Conservation (phyloP, 2,329 filamentous ascomycete species). For the Metarhizium anisopliae region DNA sequence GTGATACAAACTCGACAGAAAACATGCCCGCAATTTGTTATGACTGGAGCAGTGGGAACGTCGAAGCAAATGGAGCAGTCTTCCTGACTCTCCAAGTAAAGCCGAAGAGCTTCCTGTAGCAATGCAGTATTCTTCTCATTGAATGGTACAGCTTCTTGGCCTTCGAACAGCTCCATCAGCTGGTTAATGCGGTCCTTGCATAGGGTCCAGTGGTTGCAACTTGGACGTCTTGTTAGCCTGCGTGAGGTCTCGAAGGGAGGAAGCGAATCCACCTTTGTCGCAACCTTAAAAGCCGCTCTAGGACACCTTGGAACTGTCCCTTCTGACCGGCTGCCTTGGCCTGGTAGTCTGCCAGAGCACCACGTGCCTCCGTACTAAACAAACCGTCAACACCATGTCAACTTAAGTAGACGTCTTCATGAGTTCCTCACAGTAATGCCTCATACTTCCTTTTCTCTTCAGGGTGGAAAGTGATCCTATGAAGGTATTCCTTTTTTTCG, state of each 20-base stretch:
- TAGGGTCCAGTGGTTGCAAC: conserved; percentile 81
- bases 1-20: conserved; percentile 70
- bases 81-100: conserved; percentile 72
- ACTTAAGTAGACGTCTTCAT: background rate
- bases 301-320: conserved; percentile 61
- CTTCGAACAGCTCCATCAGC: conserved; percentile 61
- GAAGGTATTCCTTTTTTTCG: conserved; percentile 66
- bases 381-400: conserved; percentile 12
- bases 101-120: conserved; percentile 64
- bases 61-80: conserved; percentile 80
- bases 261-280: conserved; percentile 53
- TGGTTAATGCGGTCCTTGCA: conserved; percentile 65
- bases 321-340: conserved; percentile 31
- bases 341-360: conserved; percentile 55
- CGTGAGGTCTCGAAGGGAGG: background rate
- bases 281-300: conserved; percentile 74
- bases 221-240: conserved; percentile 12
- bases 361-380: conserved; percentile 60
- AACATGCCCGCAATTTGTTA: conserved; percentile 75
- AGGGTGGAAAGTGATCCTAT: conserved; percentile 62
- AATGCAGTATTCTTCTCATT: conserved; percentile 63
- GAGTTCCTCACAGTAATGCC: conserved; percentile 49
- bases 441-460: conserved; percentile 74
- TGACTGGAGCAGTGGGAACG: conserved; percentile 60
- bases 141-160: conserved; percentile 57